Evolutionary conservation across 176 grass and related monocot species (phyloP), one percentile per base, ranked within the genome.

Genomic region (Alloteropsis semialata): DNA sequence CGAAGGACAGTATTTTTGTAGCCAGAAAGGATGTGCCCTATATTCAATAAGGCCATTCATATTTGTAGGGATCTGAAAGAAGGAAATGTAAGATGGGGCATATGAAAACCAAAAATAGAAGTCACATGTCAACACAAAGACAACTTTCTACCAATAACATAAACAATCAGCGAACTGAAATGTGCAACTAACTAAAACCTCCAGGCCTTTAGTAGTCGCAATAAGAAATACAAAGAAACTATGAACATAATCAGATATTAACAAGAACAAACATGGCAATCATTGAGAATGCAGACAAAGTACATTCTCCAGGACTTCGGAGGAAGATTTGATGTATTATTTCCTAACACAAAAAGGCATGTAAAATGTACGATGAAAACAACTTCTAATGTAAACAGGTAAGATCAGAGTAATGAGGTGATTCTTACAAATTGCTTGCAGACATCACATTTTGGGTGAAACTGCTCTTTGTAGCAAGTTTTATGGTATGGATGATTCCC

Each of bases 381-480:
- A 66, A 82, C 4, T 0, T 63, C 29, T 49, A 68, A 51, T 22
- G 33, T 34, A 75, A 73, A 78, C 12, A 48, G 55, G 69, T 78
- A 49, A 39, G 57, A 74, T 39, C n/a, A 83, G 54, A 38, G 49
- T 18, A 85, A 39, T 27, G 6, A 73, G 60, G 30, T 48, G 36
- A 70, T 81, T 73, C 93, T 96, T 91, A 96, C 96, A 90, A 96
- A 96, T 77, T 96, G 89, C 56, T 90, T 96, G 89, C 96, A 99
- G 49, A 96, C 93, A 85, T 96, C 96, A 46, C 96, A 99, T 90
- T 99, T 99, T 68, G 96, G 96, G 61, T 96, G 91, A 88, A 96
- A 91, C 24, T 75, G 86, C 78, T 98, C 92, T 76, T 89, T 91
- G 86, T 95, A 94, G 82, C 95, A 98, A 43, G 70, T 88, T 83